phyloP scores from a whole-genome alignment of 495 filamentous ascomycete species.

The Aspergillus baeticus region DNA sequence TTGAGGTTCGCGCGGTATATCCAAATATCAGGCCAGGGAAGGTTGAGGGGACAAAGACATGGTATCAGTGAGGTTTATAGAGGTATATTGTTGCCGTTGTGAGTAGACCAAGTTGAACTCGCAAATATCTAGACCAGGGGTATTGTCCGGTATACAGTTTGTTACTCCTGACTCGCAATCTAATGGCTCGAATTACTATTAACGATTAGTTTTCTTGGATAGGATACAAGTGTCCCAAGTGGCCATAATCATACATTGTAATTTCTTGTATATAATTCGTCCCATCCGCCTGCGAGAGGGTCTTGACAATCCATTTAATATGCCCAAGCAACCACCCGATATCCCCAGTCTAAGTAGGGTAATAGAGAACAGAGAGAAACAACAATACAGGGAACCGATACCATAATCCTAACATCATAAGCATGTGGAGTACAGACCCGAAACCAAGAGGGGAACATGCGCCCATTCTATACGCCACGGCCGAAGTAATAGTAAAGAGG shows the following conservation, averaged over 20 bases:
- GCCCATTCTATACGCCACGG: slow-evolving; percentile 35
- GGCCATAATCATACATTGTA: neutral
- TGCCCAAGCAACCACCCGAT: neutral
- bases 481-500: slow-evolving; percentile 17
- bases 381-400: slow-evolving; percentile 26
- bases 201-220: too few relatives aligned
- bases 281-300: slow-evolving; percentile 15
- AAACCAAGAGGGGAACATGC: slow-evolving; percentile 17
- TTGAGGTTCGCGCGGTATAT: too few relatives aligned
- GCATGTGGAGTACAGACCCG: slow-evolving; percentile 11
- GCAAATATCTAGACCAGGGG: too few relatives aligned
- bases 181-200: too few relatives aligned
- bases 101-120: too few relatives aligned
- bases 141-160: too few relatives aligned
- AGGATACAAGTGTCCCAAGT: too few relatives aligned
- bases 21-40: too few relatives aligned
- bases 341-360: neutral
- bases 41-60: too few relatives aligned
- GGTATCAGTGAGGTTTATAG: too few relatives aligned
- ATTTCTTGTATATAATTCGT: neutral
- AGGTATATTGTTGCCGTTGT: too few relatives aligned
- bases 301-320: neutral
- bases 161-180: too few relatives aligned
- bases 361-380: neutral
- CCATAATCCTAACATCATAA: neutral